phyloP scores from a whole-genome alignment of 352 stramenopile genomes.

The Globisporangium middletonii region DNA sequence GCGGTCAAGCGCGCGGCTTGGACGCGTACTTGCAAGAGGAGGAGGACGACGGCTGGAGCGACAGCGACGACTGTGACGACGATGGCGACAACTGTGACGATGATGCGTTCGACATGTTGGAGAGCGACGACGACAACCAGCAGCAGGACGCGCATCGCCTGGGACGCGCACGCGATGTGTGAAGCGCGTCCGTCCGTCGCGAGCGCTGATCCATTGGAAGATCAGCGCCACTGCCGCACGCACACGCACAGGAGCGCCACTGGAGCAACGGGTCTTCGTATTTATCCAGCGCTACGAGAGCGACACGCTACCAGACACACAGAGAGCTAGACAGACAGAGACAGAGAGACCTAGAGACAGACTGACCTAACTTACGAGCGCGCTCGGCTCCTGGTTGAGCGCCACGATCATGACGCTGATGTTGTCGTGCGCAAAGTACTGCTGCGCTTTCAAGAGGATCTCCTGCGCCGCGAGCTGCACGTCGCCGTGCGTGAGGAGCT shows the following conservation, averaged over 20 bases:
- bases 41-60: constrained; percentile 18
- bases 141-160: background rate
- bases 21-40: constrained; percentile 13
- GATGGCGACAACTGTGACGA: constrained; percentile 9
- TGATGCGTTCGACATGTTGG: background rate
- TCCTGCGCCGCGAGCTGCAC: constrained; percentile 86
- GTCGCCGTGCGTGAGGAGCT: constrained; percentile 83
- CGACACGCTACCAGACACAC: too few species aligned
- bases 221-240: background rate
- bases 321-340: too few species aligned
- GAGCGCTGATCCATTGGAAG: constrained; percentile 12
- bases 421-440: constrained; percentile 90
- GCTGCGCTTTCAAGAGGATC: constrained; percentile 82
- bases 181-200: background rate
- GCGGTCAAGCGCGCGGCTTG: background rate
- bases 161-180: background rate
- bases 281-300: too few species aligned
- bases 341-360: too few species aligned
- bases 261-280: too few species aligned
- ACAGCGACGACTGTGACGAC: constrained; percentile 5
- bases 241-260: too few species aligned
- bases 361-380: constrained; percentile 7
- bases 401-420: constrained; percentile 87
- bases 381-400: constrained; percentile 52
- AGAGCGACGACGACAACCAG: background rate